Evolutionary conservation across 2,329 filamentous ascomycete genomes (phyloP).

Genomic region (Fusarium floridanum): DNA sequence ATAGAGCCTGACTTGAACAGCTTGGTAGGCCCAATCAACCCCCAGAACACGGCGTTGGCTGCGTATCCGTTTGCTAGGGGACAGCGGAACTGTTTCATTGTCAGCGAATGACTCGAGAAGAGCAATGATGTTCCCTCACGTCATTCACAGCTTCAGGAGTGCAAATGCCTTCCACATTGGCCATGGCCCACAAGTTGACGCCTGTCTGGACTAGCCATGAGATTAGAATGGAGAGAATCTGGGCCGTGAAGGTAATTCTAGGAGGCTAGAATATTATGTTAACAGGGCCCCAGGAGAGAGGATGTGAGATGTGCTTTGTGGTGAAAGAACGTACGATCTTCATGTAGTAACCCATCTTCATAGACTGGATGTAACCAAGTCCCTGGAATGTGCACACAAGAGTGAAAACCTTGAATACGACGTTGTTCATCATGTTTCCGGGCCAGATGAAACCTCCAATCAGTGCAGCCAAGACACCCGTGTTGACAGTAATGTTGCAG

Average conservation of each 20-base stretch:
- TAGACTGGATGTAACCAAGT: slow-evolving; percentile 53
- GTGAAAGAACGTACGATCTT: slow-evolving; percentile 53
- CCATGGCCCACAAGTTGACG: slow-evolving; percentile 44
- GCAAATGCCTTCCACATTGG: background rate
- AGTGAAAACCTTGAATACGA: slow-evolving; percentile 40
- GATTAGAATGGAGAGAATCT: slow-evolving; percentile 57
- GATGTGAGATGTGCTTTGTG: background rate
- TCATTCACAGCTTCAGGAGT: background rate
- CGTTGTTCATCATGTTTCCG: slow-evolving; percentile 35
- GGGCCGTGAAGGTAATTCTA: slow-evolving; percentile 59
- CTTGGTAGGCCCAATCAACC: slow-evolving; percentile 60
- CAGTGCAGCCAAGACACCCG: background rate
- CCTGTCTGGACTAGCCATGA: slow-evolving; percentile 50
- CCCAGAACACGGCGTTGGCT: slow-evolving; percentile 60
- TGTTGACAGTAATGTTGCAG: background rate
- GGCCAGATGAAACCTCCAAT: slow-evolving; percentile 6
- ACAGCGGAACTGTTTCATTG: slow-evolving; percentile 55
- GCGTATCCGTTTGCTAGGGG: slow-evolving; percentile 35
- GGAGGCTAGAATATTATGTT: slow-evolving; percentile 44
- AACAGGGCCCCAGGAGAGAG: background rate
- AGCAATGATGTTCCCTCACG: background rate
- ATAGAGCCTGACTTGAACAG: slow-evolving; percentile 24
- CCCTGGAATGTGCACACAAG: slow-evolving; percentile 16
- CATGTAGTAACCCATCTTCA: slow-evolving; percentile 64
- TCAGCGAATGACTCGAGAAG: background rate